A percentile compares a stretch with the other conserved stretches of the same genome.
Evolutionary conservation across 2,329 filamentous ascomycete species (phyloP).

Genomic region (Pyrenophora tritici-repentis): DNA sequence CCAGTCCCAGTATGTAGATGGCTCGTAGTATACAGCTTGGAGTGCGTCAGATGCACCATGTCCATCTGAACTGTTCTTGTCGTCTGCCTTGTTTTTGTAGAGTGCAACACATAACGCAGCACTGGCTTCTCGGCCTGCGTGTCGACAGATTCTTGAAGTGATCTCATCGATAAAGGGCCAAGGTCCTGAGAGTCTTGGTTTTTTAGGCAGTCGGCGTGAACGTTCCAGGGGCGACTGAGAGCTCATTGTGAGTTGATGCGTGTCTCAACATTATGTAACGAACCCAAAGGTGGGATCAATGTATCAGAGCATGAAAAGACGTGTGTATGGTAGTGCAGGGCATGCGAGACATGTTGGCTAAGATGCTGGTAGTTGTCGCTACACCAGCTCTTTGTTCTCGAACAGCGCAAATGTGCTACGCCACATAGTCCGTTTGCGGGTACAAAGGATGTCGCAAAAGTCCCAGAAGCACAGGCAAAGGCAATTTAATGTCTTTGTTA

Average conservation of each 20-base stretch:
- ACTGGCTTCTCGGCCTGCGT: conserved; percentile 21
- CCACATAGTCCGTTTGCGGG: conserved; percentile 5
- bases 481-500: neutral
- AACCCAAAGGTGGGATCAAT: neutral
- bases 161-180: conserved; percentile 6
- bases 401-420: neutral
- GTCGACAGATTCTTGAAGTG: conserved; percentile 4
- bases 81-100: neutral
- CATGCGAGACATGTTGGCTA: neutral
- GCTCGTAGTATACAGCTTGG: conserved; percentile 22
- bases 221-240: neutral
- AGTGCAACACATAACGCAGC: conserved; percentile 18
- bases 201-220: neutral
- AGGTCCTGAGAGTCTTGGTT: neutral
- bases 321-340: neutral
- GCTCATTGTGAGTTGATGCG: neutral
- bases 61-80: neutral
- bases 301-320: neutral
- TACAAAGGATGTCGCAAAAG: neutral
- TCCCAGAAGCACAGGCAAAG: neutral
- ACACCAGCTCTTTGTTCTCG: conserved; percentile 5
- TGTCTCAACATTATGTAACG: neutral
- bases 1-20: conserved; percentile 39
- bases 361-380: neutral
- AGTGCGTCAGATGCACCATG: conserved; percentile 3